A percentile compares a stretch with the other conserved stretches of the same genome.
Evolutionary conservation across 2,329 filamentous ascomycete species (phyloP).

Genomic region (Fusarium abutilonis): DNA sequence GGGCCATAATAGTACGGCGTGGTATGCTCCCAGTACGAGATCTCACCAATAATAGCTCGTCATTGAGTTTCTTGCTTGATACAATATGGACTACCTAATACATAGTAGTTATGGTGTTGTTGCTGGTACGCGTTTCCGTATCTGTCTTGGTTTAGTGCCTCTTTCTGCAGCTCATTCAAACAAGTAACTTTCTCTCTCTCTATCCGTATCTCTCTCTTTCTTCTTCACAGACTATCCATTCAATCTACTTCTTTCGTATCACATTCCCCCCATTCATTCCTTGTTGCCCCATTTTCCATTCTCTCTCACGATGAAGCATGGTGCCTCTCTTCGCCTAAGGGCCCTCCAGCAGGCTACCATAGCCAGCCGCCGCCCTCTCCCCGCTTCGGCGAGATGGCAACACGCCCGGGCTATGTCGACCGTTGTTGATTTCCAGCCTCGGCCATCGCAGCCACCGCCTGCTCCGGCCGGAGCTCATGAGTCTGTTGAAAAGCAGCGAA

Average conservation of each 20-base stretch:
- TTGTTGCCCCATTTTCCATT: neutral
- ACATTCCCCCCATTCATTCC: conserved; percentile 7
- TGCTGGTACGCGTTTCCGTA: conserved; percentile 3
- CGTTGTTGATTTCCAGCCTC: conserved; percentile 41
- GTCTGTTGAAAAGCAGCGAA: conserved; percentile 37
- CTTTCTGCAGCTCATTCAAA: conserved; percentile 12
- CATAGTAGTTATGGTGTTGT: conserved; percentile 16
- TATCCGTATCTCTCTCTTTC: neutral
- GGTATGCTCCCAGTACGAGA: conserved; percentile 16
- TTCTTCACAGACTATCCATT: conserved; percentile 9
- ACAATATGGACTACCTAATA: no score
- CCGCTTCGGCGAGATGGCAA: conserved; percentile 40
- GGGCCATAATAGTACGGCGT: conserved; percentile 22
- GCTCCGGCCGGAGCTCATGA: conserved; percentile 35
- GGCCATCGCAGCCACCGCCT: conserved; percentile 39
- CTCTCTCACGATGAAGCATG: conserved; percentile 29
- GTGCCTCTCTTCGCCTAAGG: conserved; percentile 32
- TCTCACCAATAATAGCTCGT: conserved; percentile 25
- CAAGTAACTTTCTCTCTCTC: neutral
- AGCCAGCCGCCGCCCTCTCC: conserved; percentile 14
- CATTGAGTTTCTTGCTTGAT: conserved; percentile 15
- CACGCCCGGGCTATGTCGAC: conserved; percentile 41
- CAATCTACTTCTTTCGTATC: conserved; percentile 14
- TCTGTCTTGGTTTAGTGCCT: conserved; percentile 32
- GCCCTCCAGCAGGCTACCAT: conserved; percentile 29